Conservation (phyloP, 169 alveolate species). For the Plasmodium gonderi region DNA sequence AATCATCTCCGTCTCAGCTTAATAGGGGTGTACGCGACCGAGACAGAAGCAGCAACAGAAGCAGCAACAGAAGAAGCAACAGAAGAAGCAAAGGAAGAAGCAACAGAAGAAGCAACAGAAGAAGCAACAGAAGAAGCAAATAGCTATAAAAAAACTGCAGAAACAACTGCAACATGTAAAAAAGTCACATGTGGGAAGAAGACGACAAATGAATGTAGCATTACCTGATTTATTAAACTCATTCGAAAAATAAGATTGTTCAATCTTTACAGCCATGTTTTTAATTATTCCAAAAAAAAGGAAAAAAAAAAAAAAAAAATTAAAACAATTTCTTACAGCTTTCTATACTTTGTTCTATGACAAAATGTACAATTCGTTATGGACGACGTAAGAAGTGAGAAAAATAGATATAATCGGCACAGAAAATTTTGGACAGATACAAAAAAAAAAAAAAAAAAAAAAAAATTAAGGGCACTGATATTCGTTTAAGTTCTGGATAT, state of each 20-base stretch:
- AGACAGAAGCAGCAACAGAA: too few species aligned
- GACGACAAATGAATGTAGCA: not conserved
- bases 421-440: too few species aligned
- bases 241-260: not conserved
- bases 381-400: too few species aligned
- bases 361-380: not conserved
- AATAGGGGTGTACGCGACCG: too few species aligned
- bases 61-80: not conserved
- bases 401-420: too few species aligned
- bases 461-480: too few species aligned
- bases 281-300: not conserved
- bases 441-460: too few species aligned
- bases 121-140: not conserved
- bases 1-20: too few species aligned
- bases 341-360: not conserved
- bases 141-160: not conserved
- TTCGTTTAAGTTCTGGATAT: too few species aligned
- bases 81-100: not conserved
- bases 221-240: slow-evolving; percentile 47
- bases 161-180: not conserved
- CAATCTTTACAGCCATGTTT: slow-evolving; percentile 56
- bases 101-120: not conserved
- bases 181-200: too few species aligned
- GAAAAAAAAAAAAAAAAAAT: slow-evolving; percentile 18
- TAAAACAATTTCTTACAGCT: not conserved